Conservation (phyloP, 768 basidiomycete species). For the Mycena crocata region DNA sequence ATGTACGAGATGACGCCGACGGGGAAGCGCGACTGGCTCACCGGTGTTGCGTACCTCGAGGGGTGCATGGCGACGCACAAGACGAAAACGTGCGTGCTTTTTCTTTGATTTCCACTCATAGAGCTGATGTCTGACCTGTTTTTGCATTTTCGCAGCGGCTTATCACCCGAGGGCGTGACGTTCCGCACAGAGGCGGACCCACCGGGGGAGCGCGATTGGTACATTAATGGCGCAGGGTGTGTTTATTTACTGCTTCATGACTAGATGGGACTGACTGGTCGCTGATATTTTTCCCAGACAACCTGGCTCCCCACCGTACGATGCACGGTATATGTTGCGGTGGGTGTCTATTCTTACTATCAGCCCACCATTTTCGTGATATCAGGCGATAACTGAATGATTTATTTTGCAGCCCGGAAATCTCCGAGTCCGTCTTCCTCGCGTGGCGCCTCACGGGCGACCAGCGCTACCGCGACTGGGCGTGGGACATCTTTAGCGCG, state of each 20-base stretch:
- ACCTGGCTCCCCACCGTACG: constrained; percentile 62
- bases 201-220: constrained; percentile 77
- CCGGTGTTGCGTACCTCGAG: constrained; percentile 23
- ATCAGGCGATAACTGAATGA: too few species aligned
- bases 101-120: neutral
- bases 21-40: constrained; percentile 22
- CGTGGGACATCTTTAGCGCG: constrained; percentile 90
- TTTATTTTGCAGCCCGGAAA: constrained; percentile 21
- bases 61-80: constrained; percentile 74
- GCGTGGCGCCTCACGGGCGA: constrained; percentile 92
- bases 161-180: constrained; percentile 90
- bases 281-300: neutral
- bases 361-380: too few species aligned
- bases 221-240: constrained; percentile 84
- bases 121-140: neutral
- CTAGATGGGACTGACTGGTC: neutral
- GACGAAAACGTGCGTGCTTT: constrained; percentile 75
- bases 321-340: constrained; percentile 94
- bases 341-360: constrained; percentile 41
- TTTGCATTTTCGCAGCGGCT: constrained; percentile 63
- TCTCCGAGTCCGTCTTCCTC: constrained; percentile 86
- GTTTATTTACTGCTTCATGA: constrained; percentile 32
- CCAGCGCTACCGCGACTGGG: constrained; percentile 79
- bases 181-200: constrained; percentile 67
- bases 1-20: constrained; percentile 19